Conservation (phyloP, 371 early-diverging fungal species). For the Mucor lusitanicus region DNA sequence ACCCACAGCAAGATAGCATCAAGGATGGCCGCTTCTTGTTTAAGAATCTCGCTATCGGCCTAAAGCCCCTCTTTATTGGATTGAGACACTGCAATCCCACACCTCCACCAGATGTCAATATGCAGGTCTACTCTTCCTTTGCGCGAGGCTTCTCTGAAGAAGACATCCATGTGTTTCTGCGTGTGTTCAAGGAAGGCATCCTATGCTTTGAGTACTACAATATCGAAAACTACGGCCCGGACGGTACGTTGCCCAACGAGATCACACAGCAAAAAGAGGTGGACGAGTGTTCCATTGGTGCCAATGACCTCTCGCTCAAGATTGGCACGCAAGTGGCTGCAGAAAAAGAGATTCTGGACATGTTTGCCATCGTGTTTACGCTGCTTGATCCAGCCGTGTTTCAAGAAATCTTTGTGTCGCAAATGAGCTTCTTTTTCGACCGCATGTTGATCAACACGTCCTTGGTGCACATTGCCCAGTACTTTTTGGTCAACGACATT, state of each 20-base stretch:
- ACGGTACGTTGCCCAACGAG: slow-evolving; percentile 41
- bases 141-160: slow-evolving; percentile 70
- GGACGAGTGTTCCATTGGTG: slow-evolving; percentile 27
- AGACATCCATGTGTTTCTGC: slow-evolving; percentile 66
- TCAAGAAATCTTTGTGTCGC: slow-evolving; percentile 92
- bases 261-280: slow-evolving; percentile 1
- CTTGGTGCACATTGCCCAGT: slow-evolving; percentile 85
- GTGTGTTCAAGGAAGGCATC: slow-evolving; percentile 84
- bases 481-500: slow-evolving; percentile 79
- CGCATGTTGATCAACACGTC: slow-evolving; percentile 81
- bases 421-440: slow-evolving; percentile 90
- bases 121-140: slow-evolving; percentile 39
- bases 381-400: slow-evolving; percentile 89
- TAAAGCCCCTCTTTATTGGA: slow-evolving; percentile 83
- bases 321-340: slow-evolving; percentile 64
- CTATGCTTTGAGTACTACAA: slow-evolving; percentile 87
- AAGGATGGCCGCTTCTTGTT: slow-evolving; percentile 83
- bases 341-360: slow-evolving; percentile 91
- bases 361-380: slow-evolving; percentile 88
- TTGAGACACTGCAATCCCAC: slow-evolving; percentile 76
- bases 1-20: slow-evolving; percentile 70
- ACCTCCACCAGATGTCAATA: slow-evolving; percentile 29
- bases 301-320: slow-evolving; percentile 31
- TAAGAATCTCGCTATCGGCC: slow-evolving; percentile 82
- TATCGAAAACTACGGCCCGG: slow-evolving; percentile 67